Base-by-base conservation (phyloP, 1,284 basidiomycete species). In the Ganoderma resinaceum region DNA sequence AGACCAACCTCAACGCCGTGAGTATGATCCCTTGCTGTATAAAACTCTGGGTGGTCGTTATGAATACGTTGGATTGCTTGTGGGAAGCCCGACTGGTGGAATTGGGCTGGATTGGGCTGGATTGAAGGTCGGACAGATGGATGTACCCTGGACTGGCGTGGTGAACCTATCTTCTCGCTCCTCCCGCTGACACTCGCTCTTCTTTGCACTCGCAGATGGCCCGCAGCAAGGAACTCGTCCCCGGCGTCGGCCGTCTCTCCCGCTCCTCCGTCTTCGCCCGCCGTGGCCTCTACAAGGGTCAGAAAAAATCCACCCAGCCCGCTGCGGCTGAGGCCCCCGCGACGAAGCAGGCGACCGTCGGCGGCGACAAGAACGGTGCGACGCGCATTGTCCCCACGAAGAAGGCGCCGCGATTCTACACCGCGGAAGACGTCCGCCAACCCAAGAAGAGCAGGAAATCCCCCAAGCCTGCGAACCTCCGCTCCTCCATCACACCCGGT, bases 361-460 rank as follows among this genome's bases (percentile, higher is more conserved):
- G 93, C 73, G 96, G 96, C 75, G 93, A 90, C 78, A 97, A 95
- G 87, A 99, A 99, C 84, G 95, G 95, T 75, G 87, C 89, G 79
- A 94, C 92, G 80, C 95, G 97, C 82, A 83, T 93, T 70, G 89
- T 96, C 78, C 93, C 97, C 77, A 91, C 91, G 58, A 78, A 85
- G 73, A 98, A 98, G 86, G 96, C 96, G 63, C 87, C 95, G 67
- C 95, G 95, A 79, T 98, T 93, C 91, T 99, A 99, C 88, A 96
- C 97, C 67, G 94, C 96, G 73, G 97, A 99, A 82, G 97, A 99
- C 81, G 92, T 97, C 72, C 91, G 88, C 77, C 86, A 88, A 79
- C 95, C 95, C 80, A 98, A 97, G 89, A 93, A 93, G 84, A 93
- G 89, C 82, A 94, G 97, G 80, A 99, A 99, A 88, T 85, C 89